Conservation (phyloP, 1,139 yeast genomes). For the Zygoascus hellenicus region DNA sequence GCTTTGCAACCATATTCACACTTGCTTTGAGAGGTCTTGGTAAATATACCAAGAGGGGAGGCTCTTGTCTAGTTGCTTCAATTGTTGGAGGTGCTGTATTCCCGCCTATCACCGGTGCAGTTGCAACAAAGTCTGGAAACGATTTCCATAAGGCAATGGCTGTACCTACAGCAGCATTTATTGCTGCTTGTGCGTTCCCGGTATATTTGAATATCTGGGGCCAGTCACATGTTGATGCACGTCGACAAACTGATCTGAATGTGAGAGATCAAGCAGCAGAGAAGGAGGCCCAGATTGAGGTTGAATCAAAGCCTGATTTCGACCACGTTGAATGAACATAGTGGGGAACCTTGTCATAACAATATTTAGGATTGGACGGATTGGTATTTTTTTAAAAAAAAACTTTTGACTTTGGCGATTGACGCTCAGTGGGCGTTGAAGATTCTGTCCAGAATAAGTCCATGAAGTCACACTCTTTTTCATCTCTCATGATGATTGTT, state of each 20-base stretch:
- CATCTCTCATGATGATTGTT: too few species aligned
- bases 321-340: too few species aligned
- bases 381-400: too few species aligned
- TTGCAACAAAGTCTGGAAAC: conserved; percentile 5
- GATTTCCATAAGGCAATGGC: conserved; percentile 7
- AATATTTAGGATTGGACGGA: too few species aligned
- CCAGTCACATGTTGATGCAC: neutral
- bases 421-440: neutral
- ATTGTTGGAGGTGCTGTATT: conserved; percentile 8
- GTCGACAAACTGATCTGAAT: conserved; percentile 1
- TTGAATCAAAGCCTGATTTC: too few species aligned
- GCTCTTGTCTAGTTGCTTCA: neutral
- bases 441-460: too few species aligned
- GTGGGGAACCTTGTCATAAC: neutral
- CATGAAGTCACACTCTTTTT: too few species aligned
- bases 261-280: neutral
- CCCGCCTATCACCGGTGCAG: conserved; percentile 7
- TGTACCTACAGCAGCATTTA: conserved; percentile 3
- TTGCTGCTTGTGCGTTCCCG: neutral
- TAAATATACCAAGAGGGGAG: conserved; percentile 5
- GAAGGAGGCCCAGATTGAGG: too few species aligned
- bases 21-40: conserved; percentile 3
- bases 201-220: conserved; percentile 3
- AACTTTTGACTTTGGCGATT: neutral
- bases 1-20: conserved; percentile 6